Base-by-base conservation (phyloP, 176 grass and related monocot species). In the Ampelocalamus luodianensis region DNA sequence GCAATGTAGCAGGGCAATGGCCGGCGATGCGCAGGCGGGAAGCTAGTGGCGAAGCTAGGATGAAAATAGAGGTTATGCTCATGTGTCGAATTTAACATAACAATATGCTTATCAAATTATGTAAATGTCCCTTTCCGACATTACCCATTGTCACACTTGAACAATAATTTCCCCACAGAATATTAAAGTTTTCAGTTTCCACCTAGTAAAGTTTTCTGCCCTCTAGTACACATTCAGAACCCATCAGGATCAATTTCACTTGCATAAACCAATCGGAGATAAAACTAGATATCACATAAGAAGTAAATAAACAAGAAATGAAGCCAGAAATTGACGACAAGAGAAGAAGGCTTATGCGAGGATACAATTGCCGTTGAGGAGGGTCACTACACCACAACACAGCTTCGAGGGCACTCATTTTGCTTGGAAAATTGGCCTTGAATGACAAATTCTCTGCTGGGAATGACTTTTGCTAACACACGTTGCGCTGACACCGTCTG, bases 321-420 rank as follows among this genome's bases (percentile, higher is more conserved):
- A 1, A 22, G 32, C 7, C 10, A 56, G 37, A 34, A 81, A 45
- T 37, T 27, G 15, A 32, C 42, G 15, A 49, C 17, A 10, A 48
- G 16, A 12, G 42, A 20, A 11, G 40, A 29, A 15, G 63, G 12
- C 87, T 88, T 95, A 95, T 93, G 87, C 89, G 65, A 98, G 91
- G 71, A 95, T 98, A 91, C 91, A 95, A 81, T 98, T 98, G 51
- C 93, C 93, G 85, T 93, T 87, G 68, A 98, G 91, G 29, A 95
- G 29, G 29, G 29, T 29, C 29, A 29, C 29, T 29, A 29, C 37
- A 38, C 37, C 37, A 38, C 37, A 38, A 29, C 29, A 29, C 29
- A 29, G 29, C 39, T 40, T 40, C 39, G 4, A 40, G 39, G 39
- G 39, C 39, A 40, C 4, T 40, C 0, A 6, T 40, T 40, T 4